phyloP scores from a whole-genome alignment of 176 grass and related monocot genomes.

The Bromus sterilis region DNA sequence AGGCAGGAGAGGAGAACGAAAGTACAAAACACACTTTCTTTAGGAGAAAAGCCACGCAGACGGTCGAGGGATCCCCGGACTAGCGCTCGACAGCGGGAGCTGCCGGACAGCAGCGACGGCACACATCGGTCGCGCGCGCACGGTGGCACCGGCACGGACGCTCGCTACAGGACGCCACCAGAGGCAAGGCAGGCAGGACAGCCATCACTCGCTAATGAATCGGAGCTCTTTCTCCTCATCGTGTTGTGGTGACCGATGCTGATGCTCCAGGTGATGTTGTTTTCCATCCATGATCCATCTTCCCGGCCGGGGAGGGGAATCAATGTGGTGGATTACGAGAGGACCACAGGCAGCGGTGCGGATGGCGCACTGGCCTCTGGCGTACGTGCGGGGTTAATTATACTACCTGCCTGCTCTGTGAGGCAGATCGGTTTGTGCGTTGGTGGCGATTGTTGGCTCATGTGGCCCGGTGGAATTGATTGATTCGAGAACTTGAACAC shows the following conservation, averaged over 20 bases:
- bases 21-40: not conserved
- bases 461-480: not conserved
- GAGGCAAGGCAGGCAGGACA: not conserved
- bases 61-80: not conserved
- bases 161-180: not conserved
- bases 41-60: not conserved
- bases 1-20: not conserved
- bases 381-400: not conserved
- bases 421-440: not conserved
- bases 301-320: not conserved
- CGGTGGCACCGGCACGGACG: not conserved
- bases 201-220: not conserved
- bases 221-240: not conserved
- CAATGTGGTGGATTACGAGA: not conserved
- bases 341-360: conserved; percentile 20
- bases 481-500: not conserved
- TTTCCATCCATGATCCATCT: not conserved
- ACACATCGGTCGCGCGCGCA: not conserved
- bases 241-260: not conserved
- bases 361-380: not conserved
- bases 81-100: not conserved
- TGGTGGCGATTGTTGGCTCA: not conserved
- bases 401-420: not conserved
- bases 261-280: conserved; percentile 12
- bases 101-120: conserved; percentile 15